These are phyloP conservation scores for Cetraspora pellucida DNA, from an alignment of 192 early-diverging fungal genomes.

Conservation along the genomic window DNA sequence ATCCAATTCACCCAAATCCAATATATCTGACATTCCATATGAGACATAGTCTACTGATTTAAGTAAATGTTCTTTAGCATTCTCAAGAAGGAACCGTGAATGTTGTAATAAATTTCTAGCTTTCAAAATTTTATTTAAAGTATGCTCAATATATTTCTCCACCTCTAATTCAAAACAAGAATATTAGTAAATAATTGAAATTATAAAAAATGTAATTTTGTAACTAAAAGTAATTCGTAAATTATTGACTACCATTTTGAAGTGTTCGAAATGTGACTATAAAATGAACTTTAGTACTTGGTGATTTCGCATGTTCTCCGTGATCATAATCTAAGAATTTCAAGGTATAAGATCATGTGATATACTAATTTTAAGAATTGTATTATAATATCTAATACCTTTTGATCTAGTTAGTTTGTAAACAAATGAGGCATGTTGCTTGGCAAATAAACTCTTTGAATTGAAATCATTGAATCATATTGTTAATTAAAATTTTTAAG, in stretches of 20 bases:
- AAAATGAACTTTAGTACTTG: constrained; percentile 52
- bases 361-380: neutral
- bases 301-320: neutral
- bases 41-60: constrained; percentile 56
- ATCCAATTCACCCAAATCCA: constrained; percentile 61
- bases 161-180: constrained; percentile 45
- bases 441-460: constrained; percentile 55
- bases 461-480: neutral
- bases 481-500: neutral
- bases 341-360: neutral
- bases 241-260: constrained; percentile 45
- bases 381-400: constrained; percentile 37
- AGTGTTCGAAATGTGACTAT: constrained; percentile 53
- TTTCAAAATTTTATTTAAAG: constrained; percentile 44
- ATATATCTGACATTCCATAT: constrained; percentile 61
- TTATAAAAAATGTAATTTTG: too few relatives aligned
- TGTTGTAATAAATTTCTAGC: constrained; percentile 55
- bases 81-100: constrained; percentile 44
- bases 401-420: constrained; percentile 53
- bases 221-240: neutral
- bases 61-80: constrained; percentile 52
- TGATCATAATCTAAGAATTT: neutral
- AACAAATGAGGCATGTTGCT: constrained; percentile 57
- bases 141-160: constrained; percentile 48
- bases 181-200: neutral